Evolutionary conservation across 2,329 filamentous ascomycete genomes (phyloP), one percentile per base, ranked within the genome.

Genomic region (Aspergillus caelatus): DNA sequence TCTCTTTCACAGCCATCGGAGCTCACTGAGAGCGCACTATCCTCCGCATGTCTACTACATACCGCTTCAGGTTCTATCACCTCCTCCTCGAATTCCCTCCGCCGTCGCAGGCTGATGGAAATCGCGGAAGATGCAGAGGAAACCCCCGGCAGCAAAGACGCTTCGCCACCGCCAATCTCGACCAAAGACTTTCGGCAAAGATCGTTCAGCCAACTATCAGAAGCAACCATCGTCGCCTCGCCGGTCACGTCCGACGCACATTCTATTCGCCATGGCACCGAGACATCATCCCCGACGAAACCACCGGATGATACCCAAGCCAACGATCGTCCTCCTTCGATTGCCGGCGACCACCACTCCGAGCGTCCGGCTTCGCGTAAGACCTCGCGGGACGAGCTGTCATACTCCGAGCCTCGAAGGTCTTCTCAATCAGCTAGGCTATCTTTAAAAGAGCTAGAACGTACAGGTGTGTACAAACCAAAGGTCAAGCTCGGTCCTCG

Each of bases 111-210:
- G 68, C 82, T 98, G 71, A 90, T 94, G 81, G 94, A 96, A 80
- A 97, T 98, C 75, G 89, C 91, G n/a, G 95, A 98, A 79, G 92
- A 95, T 80, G 91, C 90, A 60, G 93, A 96, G 74, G 93, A 96
- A 72, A 89, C 88, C 71, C 82, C 87, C 60, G 83, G 89, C 71
- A 88, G 85, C 2, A 78, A 85, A 82, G 85, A 72, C 79, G 86
- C 70, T 43, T 66, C 71, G 8, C 75, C 74, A 63, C 62, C 67
- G 19, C 65, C 68, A 48, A 58, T 70, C 32, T 61, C 71, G 50
- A 61, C 63, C 46, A 66, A 64, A 32, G 70, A 67, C 41, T 58
- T 61, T 36, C 70, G 68, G 39, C 69, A 68, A 62, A 64, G 70
- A 56, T 70, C 74, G 1, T 71, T 68, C 43, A 78, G 76, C 54